Percentiles rank a stretch among this genome's conserved stretches.
Evolutionary conservation across 1,139 yeast genomes (phyloP).

Genomic region (Protomyces gravidus): DNA sequence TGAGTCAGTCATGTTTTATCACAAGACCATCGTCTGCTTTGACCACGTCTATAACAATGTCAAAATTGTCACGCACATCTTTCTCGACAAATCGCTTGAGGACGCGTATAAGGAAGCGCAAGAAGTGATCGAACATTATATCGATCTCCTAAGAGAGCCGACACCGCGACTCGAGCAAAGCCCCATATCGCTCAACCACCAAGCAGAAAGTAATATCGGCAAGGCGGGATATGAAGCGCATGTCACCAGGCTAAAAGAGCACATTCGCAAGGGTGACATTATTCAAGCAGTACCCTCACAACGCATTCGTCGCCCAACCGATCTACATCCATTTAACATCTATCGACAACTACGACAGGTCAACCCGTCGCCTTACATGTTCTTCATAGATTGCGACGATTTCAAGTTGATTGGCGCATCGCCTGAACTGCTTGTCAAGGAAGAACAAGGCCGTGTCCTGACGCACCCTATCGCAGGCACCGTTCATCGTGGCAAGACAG

Average conservation of each 20-base stretch:
- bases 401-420: constrained; percentile 97
- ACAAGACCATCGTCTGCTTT: constrained; percentile 82
- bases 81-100: constrained; percentile 45
- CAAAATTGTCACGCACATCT: constrained; percentile 79
- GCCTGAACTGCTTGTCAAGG: constrained; percentile 84
- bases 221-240: constrained; percentile 85
- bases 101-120: constrained; percentile 56
- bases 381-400: constrained; percentile 79
- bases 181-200: constrained; percentile 58
- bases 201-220: constrained; percentile 82
- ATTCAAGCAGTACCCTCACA: constrained; percentile 98
- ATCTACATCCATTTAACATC: constrained; percentile 91
- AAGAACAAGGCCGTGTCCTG: constrained; percentile 67
- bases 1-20: constrained; percentile 86
- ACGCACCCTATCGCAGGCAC: constrained; percentile 99
- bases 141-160: constrained; percentile 47
- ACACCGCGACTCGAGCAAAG: constrained; percentile 62
- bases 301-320: constrained; percentile 89
- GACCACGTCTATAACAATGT: constrained; percentile 92
- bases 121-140: constrained; percentile 55
- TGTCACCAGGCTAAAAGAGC: constrained; percentile 68
- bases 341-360: constrained; percentile 91
- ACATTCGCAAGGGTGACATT: constrained; percentile 84
- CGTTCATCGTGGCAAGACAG: constrained; percentile 78
- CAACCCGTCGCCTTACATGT: constrained; percentile 94